A percentile compares a stretch with the other conserved stretches of the same genome.
Conservation (phyloP, 2,329 filamentous ascomycete genomes). For the Pseudocercospora macadamiae region DNA sequence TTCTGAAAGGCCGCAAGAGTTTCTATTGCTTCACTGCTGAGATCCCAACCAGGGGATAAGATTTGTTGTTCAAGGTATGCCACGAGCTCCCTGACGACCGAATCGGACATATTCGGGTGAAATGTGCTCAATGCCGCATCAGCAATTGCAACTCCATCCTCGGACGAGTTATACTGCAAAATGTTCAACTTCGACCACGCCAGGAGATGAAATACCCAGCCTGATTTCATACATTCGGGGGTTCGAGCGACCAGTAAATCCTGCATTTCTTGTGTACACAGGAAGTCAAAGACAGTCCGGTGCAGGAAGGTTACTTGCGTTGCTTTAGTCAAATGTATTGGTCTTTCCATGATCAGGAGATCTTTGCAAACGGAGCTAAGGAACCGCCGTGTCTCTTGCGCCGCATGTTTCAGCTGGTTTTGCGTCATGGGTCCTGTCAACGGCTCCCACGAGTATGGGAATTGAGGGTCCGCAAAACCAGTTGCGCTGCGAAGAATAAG, state of each 20-base stretch:
- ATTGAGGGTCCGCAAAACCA: background rate
- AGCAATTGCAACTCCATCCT: too few species aligned
- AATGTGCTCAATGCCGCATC: too few species aligned
- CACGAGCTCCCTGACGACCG: too few species aligned
- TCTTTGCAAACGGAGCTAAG: background rate
- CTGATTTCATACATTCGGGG: background rate
- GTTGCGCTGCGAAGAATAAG: background rate
- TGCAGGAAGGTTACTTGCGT: background rate
- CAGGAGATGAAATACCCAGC: background rate
- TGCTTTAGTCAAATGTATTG: background rate
- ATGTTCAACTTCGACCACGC: background rate
- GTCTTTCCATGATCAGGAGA: background rate
- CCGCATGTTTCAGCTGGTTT: background rate
- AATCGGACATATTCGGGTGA: too few species aligned
- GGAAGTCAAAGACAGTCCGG: background rate
- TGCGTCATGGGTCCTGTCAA: background rate
- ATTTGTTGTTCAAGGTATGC: too few species aligned
- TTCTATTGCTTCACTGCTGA: too few species aligned
- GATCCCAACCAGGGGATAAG: too few species aligned
- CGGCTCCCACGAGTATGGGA: background rate
- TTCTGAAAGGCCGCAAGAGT: too few species aligned
- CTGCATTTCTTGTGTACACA: background rate
- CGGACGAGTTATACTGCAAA: too few species aligned
- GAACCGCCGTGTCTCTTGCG: background rate
- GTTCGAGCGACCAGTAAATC: background rate